Evolutionary conservation across 1,284 basidiomycete genomes (phyloP).

Genomic region (Phellinidium pouzarii): DNA sequence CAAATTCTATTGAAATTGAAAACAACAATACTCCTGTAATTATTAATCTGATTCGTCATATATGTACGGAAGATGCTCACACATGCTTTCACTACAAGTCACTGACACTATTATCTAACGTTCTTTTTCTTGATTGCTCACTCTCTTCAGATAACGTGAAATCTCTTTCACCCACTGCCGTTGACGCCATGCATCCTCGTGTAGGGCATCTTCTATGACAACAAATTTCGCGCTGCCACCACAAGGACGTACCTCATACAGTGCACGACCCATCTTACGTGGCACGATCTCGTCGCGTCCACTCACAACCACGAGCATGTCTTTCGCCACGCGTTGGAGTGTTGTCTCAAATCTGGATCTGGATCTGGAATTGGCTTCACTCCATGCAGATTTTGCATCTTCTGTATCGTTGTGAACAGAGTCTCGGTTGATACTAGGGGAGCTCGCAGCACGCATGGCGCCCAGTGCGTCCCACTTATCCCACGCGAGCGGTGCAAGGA

Average conservation of each 20-base stretch:
- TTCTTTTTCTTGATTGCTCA: not conserved
- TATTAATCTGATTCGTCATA: not conserved
- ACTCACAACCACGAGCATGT: constrained; percentile 34
- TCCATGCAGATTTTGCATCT: constrained; percentile 19
- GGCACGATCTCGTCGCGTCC: constrained; percentile 45
- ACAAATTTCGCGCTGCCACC: constrained; percentile 21
- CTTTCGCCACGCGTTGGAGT: constrained; percentile 2
- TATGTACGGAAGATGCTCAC: not conserved
- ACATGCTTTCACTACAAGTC: not conserved
- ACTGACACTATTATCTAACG: not conserved
- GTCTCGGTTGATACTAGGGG: not conserved
- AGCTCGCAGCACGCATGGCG: constrained; percentile 22
- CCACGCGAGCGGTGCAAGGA: constrained; percentile 36
- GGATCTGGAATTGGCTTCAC: not conserved
- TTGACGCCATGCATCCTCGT: constrained; percentile 38
- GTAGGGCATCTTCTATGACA: constrained; percentile 33
- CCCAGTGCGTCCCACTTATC: constrained; percentile 42
- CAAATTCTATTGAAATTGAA: no score
- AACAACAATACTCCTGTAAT: not conserved
- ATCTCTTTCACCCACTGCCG: constrained; percentile 33
- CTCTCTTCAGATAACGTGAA: constrained; percentile 24
- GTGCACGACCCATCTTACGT: constrained; percentile 31
- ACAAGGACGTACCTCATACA: constrained; percentile 23
- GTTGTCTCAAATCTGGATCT: not conserved
- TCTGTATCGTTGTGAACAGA: constrained; percentile 22